A percentile compares a stretch with the other conserved stretches of the same genome.
Evolutionary conservation across 441 rosid species (phyloP).

Genomic region (Manihot esculenta): DNA sequence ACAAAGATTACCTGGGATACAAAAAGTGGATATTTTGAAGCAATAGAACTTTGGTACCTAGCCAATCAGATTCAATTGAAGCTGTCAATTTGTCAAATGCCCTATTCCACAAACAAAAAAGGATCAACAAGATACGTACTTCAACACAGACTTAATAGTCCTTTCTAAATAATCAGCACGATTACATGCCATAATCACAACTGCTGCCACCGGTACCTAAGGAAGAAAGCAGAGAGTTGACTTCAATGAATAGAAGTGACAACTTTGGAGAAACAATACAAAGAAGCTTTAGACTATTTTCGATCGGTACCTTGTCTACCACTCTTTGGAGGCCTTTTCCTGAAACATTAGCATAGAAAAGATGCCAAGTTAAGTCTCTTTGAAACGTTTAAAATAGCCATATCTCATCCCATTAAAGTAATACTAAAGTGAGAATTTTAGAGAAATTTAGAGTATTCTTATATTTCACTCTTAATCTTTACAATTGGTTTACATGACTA

Average conservation of each 20-base stretch:
- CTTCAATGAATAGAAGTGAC: constrained; percentile 21
- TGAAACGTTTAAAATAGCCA: constrained; percentile 1
- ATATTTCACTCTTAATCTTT: no score
- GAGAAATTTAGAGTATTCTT: no score
- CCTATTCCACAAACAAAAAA: constrained; percentile 15
- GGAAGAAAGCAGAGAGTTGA: constrained; percentile 23
- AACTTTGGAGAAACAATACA: constrained; percentile 8
- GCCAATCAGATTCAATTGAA: constrained; percentile 17
- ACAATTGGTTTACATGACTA: no score
- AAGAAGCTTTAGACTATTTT: constrained; percentile 4
- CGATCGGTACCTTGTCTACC: constrained; percentile 54
- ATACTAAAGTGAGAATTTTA: not conserved
- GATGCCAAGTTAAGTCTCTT: constrained; percentile 25
- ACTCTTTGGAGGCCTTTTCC: constrained; percentile 67
- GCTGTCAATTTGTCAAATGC: constrained; percentile 2
- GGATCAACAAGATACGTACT: constrained; percentile 39
- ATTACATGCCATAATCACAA: constrained; percentile 97
- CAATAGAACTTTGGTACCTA: constrained; percentile 78
- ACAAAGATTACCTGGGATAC: constrained; percentile 72
- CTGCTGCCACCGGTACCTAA: constrained; percentile 82
- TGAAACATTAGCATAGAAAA: constrained; percentile 39
- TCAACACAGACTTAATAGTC: constrained; percentile 75
- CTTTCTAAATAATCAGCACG: constrained; percentile 96
- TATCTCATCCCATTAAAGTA: not conserved
- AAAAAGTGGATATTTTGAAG: constrained; percentile 83